A percentile compares a stretch with the other conserved stretches of the same genome.
These are phyloP conservation scores for Triticum dicoccoides DNA, from an alignment of 176 grass and related monocot genomes.

Conservation along the genomic window DNA sequence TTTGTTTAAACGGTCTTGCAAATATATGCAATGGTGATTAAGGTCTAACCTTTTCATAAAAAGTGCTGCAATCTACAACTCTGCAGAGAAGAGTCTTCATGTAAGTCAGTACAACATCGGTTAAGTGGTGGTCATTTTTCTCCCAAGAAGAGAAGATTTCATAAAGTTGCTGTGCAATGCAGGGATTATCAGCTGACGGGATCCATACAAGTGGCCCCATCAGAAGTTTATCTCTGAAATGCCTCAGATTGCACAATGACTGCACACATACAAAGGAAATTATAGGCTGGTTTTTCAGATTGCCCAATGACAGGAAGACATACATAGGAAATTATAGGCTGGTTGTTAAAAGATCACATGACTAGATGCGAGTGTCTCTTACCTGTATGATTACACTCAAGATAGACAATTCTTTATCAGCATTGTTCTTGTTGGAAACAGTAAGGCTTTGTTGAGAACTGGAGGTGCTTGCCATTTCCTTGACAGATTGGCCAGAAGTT, in stretches of 20 bases:
- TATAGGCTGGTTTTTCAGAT: neutral
- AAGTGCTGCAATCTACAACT: neutral
- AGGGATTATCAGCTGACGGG: neutral
- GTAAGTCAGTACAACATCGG: neutral
- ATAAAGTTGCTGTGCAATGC: neutral
- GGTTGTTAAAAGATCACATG: neutral
- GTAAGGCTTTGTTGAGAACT: neutral
- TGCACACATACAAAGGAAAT: neutral
- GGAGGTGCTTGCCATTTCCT: neutral
- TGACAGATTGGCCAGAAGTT: neutral
- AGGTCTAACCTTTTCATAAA: constrained; percentile 7
- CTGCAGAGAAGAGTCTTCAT: neutral
- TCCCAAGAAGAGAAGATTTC: constrained; percentile 3
- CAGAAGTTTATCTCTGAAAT: constrained; percentile 2
- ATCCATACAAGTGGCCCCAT: neutral
- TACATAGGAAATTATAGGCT: constrained; percentile 2
- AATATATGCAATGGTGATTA: neutral
- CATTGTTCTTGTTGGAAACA: neutral
- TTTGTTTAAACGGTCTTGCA: neutral
- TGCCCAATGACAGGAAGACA: neutral
- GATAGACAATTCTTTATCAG: constrained; percentile 15
- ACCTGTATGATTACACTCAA: neutral
- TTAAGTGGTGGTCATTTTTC: neutral
- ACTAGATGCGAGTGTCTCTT: neutral
- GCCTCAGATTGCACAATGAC: constrained; percentile 8